Percentiles rank a stretch among this genome's conserved stretches.
phyloP scores from a whole-genome alignment of 1,284 basidiomycete species.

The Waitea zeae region DNA sequence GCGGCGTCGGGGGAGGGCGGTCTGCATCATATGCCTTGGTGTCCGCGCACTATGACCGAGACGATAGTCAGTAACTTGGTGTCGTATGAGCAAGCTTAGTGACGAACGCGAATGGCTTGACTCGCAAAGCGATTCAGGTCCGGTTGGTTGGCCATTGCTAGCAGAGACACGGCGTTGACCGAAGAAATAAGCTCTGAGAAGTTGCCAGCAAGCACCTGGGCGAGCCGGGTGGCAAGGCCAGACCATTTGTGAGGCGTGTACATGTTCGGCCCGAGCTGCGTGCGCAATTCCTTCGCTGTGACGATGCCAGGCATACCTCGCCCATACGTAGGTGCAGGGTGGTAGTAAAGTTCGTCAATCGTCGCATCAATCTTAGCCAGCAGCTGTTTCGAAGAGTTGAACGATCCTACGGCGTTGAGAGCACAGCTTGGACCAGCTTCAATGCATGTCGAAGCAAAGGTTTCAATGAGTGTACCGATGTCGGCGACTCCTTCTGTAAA shows the following conservation, averaged over 20 bases:
- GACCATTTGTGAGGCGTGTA: not conserved
- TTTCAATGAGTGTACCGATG: not conserved
- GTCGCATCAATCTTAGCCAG: not conserved
- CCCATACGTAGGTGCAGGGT: not conserved
- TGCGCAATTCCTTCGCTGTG: not conserved
- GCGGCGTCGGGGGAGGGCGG: not conserved
- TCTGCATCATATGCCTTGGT: not conserved
- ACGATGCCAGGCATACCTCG: not conserved
- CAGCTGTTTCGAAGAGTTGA: not conserved
- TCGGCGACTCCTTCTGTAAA: not conserved
- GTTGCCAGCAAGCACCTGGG: not conserved
- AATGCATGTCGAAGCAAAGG: slow-evolving; percentile 1
- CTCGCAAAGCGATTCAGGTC: no score
- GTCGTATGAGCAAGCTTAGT: no score
- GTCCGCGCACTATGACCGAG: slow-evolving; percentile 2
- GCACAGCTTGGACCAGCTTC: not conserved
- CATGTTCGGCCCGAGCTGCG: not conserved
- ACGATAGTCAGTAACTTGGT: no score
- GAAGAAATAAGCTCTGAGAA: no score
- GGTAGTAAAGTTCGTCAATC: not conserved
- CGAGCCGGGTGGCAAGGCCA: not conserved
- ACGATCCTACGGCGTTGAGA: no score
- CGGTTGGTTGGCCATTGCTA: no score
- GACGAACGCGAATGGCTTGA: no score
- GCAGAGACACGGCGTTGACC: no score